Evolutionary conservation across 2,329 filamentous ascomycete genomes (phyloP).

Genomic region (Thielaviopsis populi): DNA sequence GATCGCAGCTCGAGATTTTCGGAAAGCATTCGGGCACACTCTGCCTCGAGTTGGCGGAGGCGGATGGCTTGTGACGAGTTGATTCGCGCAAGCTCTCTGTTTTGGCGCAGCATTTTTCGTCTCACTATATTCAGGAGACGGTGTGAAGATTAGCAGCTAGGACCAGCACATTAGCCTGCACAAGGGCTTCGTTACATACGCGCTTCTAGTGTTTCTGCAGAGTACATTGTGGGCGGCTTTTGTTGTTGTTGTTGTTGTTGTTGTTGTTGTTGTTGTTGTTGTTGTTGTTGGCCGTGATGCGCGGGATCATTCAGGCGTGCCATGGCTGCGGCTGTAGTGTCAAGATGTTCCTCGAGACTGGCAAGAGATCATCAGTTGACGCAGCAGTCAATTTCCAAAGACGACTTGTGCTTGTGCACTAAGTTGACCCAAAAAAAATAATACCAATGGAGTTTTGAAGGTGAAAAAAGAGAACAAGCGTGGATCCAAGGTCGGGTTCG

Average conservation of each 20-base stretch:
- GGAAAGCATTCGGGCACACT: conserved; percentile 58
- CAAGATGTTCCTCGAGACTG: background rate
- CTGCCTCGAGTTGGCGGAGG: conserved; percentile 61
- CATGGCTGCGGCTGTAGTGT: conserved; percentile 38
- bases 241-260: conserved; percentile 6
- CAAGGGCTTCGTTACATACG: conserved; percentile 37
- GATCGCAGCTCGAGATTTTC: conserved; percentile 63
- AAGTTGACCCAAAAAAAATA: background rate
- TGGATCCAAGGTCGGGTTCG: background rate
- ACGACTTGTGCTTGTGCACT: background rate
- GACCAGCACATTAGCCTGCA: background rate
- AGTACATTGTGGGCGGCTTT: conserved; percentile 12
- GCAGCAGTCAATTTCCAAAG: background rate
- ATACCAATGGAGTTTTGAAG: background rate
- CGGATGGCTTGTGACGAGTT: conserved; percentile 66
- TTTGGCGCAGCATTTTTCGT: conserved; percentile 65
- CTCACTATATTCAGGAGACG: conserved; percentile 41
- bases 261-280: background rate
- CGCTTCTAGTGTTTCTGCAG: conserved; percentile 50
- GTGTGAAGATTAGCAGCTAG: conserved; percentile 6
- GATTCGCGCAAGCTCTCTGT: conserved; percentile 64
- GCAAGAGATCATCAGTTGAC: background rate
- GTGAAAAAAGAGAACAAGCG: background rate
- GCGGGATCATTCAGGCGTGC: conserved; percentile 67
- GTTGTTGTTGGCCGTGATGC: conserved; percentile 29